Conservation (phyloP, 345 rosid species). For the Firmiana major region DNA sequence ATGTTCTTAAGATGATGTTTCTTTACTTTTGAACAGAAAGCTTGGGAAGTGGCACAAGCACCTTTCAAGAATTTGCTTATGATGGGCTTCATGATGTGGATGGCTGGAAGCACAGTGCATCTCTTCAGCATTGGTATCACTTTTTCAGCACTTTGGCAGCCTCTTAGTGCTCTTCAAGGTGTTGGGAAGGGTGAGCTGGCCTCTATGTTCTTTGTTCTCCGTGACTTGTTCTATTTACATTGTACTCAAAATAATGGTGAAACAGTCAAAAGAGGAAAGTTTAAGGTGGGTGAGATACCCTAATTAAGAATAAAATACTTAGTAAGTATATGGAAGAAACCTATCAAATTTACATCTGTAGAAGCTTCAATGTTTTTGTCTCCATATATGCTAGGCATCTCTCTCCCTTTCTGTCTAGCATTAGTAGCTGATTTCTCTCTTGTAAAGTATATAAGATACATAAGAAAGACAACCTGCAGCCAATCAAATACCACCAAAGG, state of each 20-base stretch:
- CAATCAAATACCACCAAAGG: not conserved
- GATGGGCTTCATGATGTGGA: slow-evolving; percentile 99
- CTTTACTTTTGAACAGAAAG: slow-evolving; percentile 60
- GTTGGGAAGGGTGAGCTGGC: slow-evolving; percentile 80
- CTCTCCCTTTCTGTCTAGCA: not conserved
- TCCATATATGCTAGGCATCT: not conserved
- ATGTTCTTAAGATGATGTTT: not conserved
- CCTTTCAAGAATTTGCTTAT: slow-evolving; percentile 96
- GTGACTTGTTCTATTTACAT: not conserved
- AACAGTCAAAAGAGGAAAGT: not conserved
- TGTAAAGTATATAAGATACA: not conserved
- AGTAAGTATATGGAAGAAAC: not conserved
- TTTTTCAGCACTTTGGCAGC: slow-evolving; percentile 99
- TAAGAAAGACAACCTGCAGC: not conserved
- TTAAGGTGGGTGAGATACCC: not conserved
- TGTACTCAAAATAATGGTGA: not conserved
- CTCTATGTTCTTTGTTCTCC: not conserved
- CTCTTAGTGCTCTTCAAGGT: slow-evolving; percentile 93
- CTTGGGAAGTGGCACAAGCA: slow-evolving; percentile 99
- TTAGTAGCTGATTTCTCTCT: not conserved
- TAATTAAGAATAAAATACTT: not conserved
- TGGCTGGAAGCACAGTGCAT: slow-evolving; percentile 99
- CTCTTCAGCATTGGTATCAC: slow-evolving; percentile 98
- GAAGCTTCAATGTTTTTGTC: not conserved
- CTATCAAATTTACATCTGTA: not conserved